Base-by-base conservation (phyloP, 768 basidiomycete species). In the Pholiota molesta region DNA sequence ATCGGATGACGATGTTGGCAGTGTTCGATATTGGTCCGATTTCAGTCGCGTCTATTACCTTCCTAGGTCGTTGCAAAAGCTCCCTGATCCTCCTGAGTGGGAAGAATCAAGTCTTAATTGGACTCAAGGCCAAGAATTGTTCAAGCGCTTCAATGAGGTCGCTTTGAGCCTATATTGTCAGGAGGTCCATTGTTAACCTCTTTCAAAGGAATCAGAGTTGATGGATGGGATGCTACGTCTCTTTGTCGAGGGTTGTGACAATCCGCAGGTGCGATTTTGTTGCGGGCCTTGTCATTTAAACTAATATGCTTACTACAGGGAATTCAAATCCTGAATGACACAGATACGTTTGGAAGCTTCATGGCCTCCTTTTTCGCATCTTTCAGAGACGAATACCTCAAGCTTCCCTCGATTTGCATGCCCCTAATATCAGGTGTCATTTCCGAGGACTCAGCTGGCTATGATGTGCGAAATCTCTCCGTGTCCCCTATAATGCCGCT, bases 171-270 rank as follows among this genome's bases (percentile, higher is more conserved):
- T 53, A 17, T 55, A 7, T 29, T 37, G 26, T 31, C 2, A 23
- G 21, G 33, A 26, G 40, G 26, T n/a, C 42, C 5, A 45, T 23
- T 19, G 42, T 33, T 45, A 16, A 54, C 19, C 33, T 28, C 31
- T 58, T 40, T 23, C 57, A 16, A 7, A 92, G 91, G 82, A 86
- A 47, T 74, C 74, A n/a, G 82, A 82, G 54, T 68, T 92, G 52
- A 87, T 91, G 84, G 91, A 93, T 45, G 86, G 83, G 5, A 78
- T 86, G 13, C 77, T 93, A 55, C 82, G 92, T 17, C 75, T 81
- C 16, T 83, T 90, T 58, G 79, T 90, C 5, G 92, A 94, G 69
- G 91, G 92, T 65, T 91, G 90, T 68, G 83, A 92, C 69, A 82
- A 83, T 55, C 78, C 89, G 14, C 92, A 92, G 84, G 91, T 90